Base-by-base conservation (phyloP, 1,139 yeast species). In the Maudiozyma humilis region DNA sequence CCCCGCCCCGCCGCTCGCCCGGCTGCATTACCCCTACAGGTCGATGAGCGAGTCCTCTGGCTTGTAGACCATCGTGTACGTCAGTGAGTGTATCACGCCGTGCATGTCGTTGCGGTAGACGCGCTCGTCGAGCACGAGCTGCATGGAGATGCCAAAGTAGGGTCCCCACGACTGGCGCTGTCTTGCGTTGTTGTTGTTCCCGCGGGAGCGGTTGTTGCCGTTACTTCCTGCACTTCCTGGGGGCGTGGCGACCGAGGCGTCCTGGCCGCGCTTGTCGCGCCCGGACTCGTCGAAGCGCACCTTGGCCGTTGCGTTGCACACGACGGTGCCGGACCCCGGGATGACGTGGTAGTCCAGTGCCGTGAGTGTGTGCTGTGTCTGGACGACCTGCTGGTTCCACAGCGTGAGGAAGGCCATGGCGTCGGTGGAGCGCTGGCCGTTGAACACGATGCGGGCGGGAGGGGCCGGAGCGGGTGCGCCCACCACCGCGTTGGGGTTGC, bases 271-370 rank as follows among this genome's bases (percentile, higher is more conserved):
- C 55, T 79, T 72, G 49, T 76, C 79, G 49, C 68, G 72, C 0
- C 89, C 89, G 44, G 81, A 73, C 56, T 83, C 91, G 60, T 83
- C 91, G 55, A 82, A 82, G 50, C 79, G 70, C 8, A 82, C 84
- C 59, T 80, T 82, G 10, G 84, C 78, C 45, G 78, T 72, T 15
- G 78, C 69, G 45, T 74, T 71, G 19, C 82, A 69, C 3, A 79
- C 63, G 43, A 72, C 68, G 1, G 78, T 68, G 3, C 78, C 78
- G 0, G 83, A 70, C 0, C 85, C 85, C 0, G 91, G 91, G n/a
- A 83, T 72, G 49, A 77, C 66, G 56, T 83, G 93, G 42, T 76
- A 73, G 59, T 83, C 91, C 46, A 72, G 72, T 20, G 80, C 74
- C 13, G 78, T 76, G 36, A 82, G 59, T 47, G 70, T 78, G 57